These are phyloP conservation scores for Podospora pseudocomata DNA, from an alignment of 495 filamentous ascomycete genomes.

Conservation along the genomic window DNA sequence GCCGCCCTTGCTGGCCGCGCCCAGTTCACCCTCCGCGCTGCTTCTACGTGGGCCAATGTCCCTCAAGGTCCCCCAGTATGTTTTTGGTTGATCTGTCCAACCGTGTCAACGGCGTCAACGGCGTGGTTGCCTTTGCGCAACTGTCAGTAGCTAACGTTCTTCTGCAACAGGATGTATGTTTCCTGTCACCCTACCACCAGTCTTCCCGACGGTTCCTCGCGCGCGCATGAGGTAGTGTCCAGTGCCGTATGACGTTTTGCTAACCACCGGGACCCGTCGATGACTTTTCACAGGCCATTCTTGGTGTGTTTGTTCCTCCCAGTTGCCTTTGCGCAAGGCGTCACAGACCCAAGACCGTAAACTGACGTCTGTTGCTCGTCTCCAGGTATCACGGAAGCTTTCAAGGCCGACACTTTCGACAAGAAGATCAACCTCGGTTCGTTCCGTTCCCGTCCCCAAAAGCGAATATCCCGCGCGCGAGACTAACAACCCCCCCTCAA, in stretches of 20 bases:
- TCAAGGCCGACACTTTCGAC: constrained; percentile 88
- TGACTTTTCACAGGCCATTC: constrained; percentile 59
- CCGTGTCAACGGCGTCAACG: neutral
- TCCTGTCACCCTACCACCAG: constrained; percentile 6
- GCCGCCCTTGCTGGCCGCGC: constrained; percentile 29
- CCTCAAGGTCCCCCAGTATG: constrained; percentile 91
- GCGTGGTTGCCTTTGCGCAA: constrained; percentile 4
- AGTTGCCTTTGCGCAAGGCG: constrained; percentile 1
- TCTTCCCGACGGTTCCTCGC: neutral
- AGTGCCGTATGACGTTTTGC: constrained; percentile 10
- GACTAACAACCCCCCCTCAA: constrained; percentile 25
- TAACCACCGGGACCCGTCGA: constrained; percentile 19
- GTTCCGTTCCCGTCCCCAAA: constrained; percentile 10
- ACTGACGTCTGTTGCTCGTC: neutral
- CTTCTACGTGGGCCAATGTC: constrained; percentile 83
- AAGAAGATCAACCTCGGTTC: constrained; percentile 95
- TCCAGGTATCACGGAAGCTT: constrained; percentile 92
- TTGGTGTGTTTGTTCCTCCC: constrained; percentile 50
- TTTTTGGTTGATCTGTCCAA: constrained; percentile 18
- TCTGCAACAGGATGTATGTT: constrained; percentile 57
- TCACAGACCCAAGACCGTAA: constrained; percentile 11
- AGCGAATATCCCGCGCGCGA: neutral
- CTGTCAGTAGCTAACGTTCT: neutral
- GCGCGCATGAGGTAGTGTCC: neutral
- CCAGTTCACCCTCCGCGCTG: constrained; percentile 56